Base-by-base conservation (phyloP, 371 early-diverging fungal species). In the Rhizomucor pusillus region DNA sequence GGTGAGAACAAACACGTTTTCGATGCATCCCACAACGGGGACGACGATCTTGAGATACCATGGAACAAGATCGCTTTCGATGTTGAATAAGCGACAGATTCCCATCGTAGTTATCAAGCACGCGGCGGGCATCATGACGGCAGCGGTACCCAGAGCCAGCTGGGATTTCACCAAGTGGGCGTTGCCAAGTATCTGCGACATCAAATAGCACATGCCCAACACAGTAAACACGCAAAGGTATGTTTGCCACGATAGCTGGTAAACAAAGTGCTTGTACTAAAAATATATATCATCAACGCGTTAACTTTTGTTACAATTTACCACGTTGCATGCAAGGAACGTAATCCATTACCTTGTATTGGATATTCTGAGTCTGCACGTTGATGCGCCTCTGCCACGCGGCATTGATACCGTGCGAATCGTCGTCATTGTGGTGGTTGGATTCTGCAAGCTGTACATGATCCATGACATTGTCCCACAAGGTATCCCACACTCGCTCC, bases 161-260 rank as follows among this genome's bases (percentile, higher is more conserved):
- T 86, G 87, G 39, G 88, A 88, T 57, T 86, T 88, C 35, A 91
- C 82, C 29, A 84, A 68, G 65, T 84, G 82, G 10, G 85, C 78
- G 22, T 76, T 64, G 13, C 81, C 82, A 39, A 87, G 67, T 4
- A 78, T 75, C 12, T 77, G 60, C 3, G 86, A 84, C 7, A 88
- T 82, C 59, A 85, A 75, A n/a, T 83, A 63, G 57, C 82, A 84
- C 29, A 79, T 77, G 47, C 76, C 65, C 34, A 81, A 49, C 53
- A 82, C 87, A 24, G 69, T 73, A 47, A 84, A 60, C 7, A 52
- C 59, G 13, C 79, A 59, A 3, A 76, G 43, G 23, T 51, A 59
- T 14, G 47, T 24, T 49, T 61, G 35, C 5, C 33, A 11, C 13
- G 62, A 56, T 6, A 61, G 48, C 22, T 56, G 40, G 19, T 56